phyloP scores from a whole-genome alignment of 1,139 yeast species.

The Pneumocystis canis region DNA sequence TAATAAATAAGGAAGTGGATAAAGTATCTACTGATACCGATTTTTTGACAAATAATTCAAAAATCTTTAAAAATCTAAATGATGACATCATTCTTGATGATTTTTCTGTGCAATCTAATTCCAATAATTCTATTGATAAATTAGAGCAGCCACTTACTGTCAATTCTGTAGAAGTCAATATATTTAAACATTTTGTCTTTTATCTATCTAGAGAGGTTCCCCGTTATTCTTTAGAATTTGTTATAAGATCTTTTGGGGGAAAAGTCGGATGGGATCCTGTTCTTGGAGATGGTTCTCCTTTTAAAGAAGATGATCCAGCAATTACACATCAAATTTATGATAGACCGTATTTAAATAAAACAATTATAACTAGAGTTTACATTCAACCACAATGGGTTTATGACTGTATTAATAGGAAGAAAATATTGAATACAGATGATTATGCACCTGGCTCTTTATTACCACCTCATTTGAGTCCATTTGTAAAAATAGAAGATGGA shows the following conservation, averaged over 20 bases:
- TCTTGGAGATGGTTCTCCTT: constrained; percentile 41
- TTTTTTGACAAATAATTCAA: not conserved
- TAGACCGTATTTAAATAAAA: constrained; percentile 64
- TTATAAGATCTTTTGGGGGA: constrained; percentile 81
- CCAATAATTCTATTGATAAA: not conserved
- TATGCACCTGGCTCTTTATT: constrained; percentile 90
- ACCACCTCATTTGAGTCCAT: constrained; percentile 95
- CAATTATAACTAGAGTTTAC: constrained; percentile 83
- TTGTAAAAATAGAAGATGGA: constrained; percentile 73
- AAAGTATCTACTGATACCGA: not conserved
- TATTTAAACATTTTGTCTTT: constrained; percentile 54
- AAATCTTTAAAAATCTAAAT: not conserved
- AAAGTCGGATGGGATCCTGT: constrained; percentile 73
- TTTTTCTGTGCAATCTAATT: not conserved
- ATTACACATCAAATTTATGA: constrained; percentile 91
- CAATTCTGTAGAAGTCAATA: not conserved
- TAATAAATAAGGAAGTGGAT: not conserved
- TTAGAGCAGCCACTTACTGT: not conserved
- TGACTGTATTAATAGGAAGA: constrained; percentile 71
- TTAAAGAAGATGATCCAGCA: constrained; percentile 23
- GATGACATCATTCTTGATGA: not conserved
- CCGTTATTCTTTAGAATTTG: constrained; percentile 74
- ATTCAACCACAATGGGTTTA: constrained; percentile 97
- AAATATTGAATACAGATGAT: constrained; percentile 56
- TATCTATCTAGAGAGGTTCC: constrained; percentile 94